Evolutionary conservation across 345 rosid genomes (phyloP).

Genomic region (Lepidium africanum): DNA sequence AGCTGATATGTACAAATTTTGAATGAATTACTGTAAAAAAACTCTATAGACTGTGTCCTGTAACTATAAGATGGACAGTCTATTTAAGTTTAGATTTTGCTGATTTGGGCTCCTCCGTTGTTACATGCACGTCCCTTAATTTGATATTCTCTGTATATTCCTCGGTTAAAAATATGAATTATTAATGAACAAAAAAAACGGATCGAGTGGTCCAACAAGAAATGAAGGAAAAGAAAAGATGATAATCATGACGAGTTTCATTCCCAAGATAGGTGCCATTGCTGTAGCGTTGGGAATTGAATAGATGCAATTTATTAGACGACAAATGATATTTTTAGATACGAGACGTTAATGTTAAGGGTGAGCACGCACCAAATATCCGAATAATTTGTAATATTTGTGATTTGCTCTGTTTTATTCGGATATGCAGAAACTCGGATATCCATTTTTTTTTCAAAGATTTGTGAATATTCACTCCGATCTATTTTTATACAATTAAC

Average conservation of each 20-base stretch:
- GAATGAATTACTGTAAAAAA: background rate
- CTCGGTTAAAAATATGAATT: constrained; percentile 5
- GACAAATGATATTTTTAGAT: constrained; percentile 8
- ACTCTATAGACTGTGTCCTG: background rate
- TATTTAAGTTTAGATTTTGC: background rate
- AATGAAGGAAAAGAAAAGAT: constrained; percentile 5
- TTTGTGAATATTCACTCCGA: too few species aligned
- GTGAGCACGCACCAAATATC: too few species aligned
- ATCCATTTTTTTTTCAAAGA: too few species aligned
- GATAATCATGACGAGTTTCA: constrained; percentile 27
- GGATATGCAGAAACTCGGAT: too few species aligned
- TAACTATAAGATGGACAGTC: background rate
- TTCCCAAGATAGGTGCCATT: constrained; percentile 19
- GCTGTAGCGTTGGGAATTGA: constrained; percentile 26
- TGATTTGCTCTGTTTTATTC: too few species aligned
- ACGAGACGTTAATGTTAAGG: constrained; percentile 8
- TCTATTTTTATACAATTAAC: too few species aligned
- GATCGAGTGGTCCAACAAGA: constrained; percentile 23
- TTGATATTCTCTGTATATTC: constrained; percentile 21
- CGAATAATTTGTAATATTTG: too few species aligned
- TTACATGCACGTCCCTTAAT: constrained; percentile 2
- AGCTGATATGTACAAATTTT: background rate
- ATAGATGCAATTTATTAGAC: constrained; percentile 17
- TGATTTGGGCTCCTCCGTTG: background rate
- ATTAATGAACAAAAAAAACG: background rate